Percentiles rank a stretch among this genome's conserved stretches.
Conservation (phyloP, 768 basidiomycete genomes). For the Leccinum disarticulatum region DNA sequence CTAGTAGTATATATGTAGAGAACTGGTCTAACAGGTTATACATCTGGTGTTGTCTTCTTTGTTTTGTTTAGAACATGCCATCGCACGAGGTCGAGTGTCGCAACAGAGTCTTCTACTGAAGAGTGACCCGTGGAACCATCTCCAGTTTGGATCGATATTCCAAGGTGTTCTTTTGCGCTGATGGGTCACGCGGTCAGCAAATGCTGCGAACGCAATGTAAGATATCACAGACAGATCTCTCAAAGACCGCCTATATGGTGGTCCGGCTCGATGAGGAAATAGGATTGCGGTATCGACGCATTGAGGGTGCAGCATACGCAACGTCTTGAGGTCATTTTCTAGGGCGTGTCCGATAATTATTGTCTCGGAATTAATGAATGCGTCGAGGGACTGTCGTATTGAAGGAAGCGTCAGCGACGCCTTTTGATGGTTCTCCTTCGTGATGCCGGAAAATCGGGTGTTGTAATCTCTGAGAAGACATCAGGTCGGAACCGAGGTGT, state of each 20-base stretch:
- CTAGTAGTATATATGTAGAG: constrained; percentile 1
- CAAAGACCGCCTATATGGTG: constrained; percentile 74
- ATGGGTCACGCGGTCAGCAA: constrained; percentile 10
- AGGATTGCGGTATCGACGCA: constrained; percentile 87
- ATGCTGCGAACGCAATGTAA: not conserved
- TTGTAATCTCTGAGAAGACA: constrained; percentile 71
- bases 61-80: constrained; percentile 73
- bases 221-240: constrained; percentile 65
- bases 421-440: constrained; percentile 50
- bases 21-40: constrained; percentile 12
- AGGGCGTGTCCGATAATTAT: constrained; percentile 89
- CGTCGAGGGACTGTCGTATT: constrained; percentile 66
- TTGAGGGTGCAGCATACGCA: constrained; percentile 81
- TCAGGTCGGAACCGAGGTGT: constrained; percentile 1
- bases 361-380: constrained; percentile 74
- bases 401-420: constrained; percentile 68
- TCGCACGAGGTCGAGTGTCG: constrained; percentile 84
- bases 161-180: constrained; percentile 82
- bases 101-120: constrained; percentile 85
- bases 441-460: constrained; percentile 87
- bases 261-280: constrained; percentile 82
- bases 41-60: constrained; percentile 28
- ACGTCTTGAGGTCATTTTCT: constrained; percentile 91
- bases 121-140: constrained; percentile 79
- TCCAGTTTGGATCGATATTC: constrained; percentile 78